These are phyloP conservation scores for Fragaria vesca DNA, from an alignment of 306 rosid genomes.

Conservation along the genomic window DNA sequence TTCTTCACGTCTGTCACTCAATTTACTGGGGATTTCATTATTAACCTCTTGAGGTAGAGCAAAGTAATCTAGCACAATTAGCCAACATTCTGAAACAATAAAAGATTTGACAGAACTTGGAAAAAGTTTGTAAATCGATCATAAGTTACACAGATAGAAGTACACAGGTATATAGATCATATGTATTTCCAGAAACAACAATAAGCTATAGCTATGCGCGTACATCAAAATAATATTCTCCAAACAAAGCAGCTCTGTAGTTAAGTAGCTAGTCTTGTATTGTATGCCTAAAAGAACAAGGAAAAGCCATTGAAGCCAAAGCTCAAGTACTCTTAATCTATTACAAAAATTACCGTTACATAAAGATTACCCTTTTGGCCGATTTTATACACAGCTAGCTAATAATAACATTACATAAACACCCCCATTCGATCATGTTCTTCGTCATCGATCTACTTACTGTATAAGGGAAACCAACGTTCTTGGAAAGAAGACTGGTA, in stretches of 20 bases:
- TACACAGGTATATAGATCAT: too few relatives aligned
- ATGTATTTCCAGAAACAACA: too few relatives aligned
- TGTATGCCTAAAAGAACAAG: not conserved
- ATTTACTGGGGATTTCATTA: not conserved
- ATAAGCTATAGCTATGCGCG: too few relatives aligned
- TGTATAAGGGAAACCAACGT: slow-evolving; percentile 74
- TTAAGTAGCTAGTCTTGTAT: not conserved
- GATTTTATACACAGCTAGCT: not conserved
- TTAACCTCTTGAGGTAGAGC: not conserved
- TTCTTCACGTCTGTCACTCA: not conserved
- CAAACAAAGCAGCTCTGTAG: too few relatives aligned
- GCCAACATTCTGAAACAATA: not conserved
- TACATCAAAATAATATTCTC: too few relatives aligned
- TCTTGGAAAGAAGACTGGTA: slow-evolving; percentile 70
- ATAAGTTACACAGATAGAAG: too few relatives aligned
- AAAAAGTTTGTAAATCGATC: not conserved
- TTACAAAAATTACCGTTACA: not conserved
- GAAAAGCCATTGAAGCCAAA: not conserved
- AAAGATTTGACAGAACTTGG: not conserved
- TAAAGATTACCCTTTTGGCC: not conserved
- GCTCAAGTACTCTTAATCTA: not conserved
- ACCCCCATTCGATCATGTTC: not conserved
- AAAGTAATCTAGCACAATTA: not conserved
- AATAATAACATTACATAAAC: not conserved
- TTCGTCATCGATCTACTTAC: slow-evolving; percentile 26